Base-by-base conservation (phyloP, 768 basidiomycete species). In the Pulveroboletus sp. region DNA sequence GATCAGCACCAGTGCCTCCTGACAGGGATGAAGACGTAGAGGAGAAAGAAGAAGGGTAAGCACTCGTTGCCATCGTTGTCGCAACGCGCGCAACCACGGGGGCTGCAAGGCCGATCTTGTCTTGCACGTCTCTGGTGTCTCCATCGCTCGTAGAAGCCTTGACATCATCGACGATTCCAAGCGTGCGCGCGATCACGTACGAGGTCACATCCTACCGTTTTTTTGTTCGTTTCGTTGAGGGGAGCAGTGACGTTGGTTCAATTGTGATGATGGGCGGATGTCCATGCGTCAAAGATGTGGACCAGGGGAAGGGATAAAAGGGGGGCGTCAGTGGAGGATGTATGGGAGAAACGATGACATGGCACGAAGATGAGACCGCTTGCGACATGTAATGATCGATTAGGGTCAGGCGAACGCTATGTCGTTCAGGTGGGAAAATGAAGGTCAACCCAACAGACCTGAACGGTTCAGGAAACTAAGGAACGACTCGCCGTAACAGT, bases 161-260 rank as follows among this genome's bases (percentile, higher is more conserved):
- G 45, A 83, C 81, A 52, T 79, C 78, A 66, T 89, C 87, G 55
- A 87, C 77, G 46, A 88, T 76, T 31, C 88, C 89, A 44, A 92
- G 76, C 6, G 87, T 90, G 50, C 89, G 83, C 11, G 86, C 89
- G 62, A 92, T 86, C 50, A 83, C 80, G 59, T 91, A 92, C 17
- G 89, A 87, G 3, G 81, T 73, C 47, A 91, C 80, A 64, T 92
- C 89, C 89, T 91, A 33, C 17, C 26, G 44, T 46, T 33, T 33
- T 33, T 33, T 33, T 33, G 33, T 10, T 39, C 11, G 11, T 30
- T 51, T 44, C 56, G 53, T 24, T 8, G 46, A 17, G 40, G 18
- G 18, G 10, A 21, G 21, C 6, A 8, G 53, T 35, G 39, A 31
- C 41, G 31, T 51, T 41, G 33, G 24, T 39, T 30, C 17, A 43